Conservation (phyloP, 306 rosid species). For the Malus domestica region DNA sequence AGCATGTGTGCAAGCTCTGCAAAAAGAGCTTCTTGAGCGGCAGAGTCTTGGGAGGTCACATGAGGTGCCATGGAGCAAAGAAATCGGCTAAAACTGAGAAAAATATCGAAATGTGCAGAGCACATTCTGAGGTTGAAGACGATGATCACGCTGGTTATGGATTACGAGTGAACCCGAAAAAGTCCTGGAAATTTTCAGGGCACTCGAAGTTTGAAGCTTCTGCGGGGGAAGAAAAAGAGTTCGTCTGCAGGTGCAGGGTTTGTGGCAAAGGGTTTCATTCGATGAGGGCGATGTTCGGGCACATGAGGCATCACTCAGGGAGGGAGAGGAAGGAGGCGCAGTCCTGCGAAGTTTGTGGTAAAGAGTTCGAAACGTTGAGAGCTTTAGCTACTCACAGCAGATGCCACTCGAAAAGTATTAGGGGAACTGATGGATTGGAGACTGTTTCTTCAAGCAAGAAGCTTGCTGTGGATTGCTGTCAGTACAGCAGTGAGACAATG, state of each 20-base stretch:
- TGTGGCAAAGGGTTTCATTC: conserved; percentile 37
- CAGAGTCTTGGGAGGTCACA: conserved; percentile 45
- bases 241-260: conserved; percentile 18
- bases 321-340: conserved; percentile 18
- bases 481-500: conserved; percentile 10
- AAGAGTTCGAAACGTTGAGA: conserved; percentile 28
- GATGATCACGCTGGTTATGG: conserved; percentile 19
- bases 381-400: conserved; percentile 19
- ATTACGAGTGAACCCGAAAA: conserved; percentile 41
- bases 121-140: conserved; percentile 1
- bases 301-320: conserved; percentile 45
- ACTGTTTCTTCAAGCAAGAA: neutral
- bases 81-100: conserved; percentile 13
- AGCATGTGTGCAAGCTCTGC: conserved; percentile 37
- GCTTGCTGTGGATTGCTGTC: conserved; percentile 1
- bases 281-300: conserved; percentile 38
- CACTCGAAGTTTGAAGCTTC: neutral
- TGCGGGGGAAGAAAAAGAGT: conserved; percentile 5
- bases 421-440: neutral
- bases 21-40: conserved; percentile 34
- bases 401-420: conserved; percentile 1
- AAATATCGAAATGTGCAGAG: neutral
- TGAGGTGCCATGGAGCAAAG: conserved; percentile 33
- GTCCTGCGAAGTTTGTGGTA: conserved; percentile 25
- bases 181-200: conserved; percentile 31